A percentile compares a stretch with the other conserved stretches of the same genome.
Conservation (phyloP, 2,329 filamentous ascomycete species). For the Akanthomyces lecanii region DNA sequence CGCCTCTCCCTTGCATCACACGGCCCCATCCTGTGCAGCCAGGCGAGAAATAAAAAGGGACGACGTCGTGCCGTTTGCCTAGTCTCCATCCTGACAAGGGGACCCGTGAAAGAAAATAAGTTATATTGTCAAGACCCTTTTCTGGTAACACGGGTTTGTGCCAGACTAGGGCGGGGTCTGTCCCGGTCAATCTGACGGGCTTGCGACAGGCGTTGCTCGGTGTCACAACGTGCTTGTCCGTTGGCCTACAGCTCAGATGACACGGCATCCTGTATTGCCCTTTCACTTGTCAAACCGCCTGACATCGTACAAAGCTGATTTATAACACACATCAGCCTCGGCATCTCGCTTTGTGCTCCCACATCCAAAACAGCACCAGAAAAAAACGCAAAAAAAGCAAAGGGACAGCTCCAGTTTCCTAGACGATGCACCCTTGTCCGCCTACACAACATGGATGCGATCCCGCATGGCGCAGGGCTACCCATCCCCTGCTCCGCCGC, state of each 20-base stretch:
- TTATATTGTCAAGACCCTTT: background rate
- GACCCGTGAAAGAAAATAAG: no score
- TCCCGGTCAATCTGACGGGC: slow-evolving; percentile 10
- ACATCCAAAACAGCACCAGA: background rate
- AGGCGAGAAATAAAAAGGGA: no score
- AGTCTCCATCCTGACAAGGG: no score
- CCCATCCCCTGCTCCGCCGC: slow-evolving; percentile 1
- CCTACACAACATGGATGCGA: slow-evolving; percentile 4
- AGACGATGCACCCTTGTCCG: slow-evolving; percentile 2
- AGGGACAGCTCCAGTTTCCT: background rate
- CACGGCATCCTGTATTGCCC: background rate
- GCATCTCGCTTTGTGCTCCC: background rate
- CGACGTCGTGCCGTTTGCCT: no score
- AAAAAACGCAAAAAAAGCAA: background rate
- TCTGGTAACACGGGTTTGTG: background rate
- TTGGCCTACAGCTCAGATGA: background rate
- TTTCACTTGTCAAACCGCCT: background rate
- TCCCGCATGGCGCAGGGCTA: slow-evolving; percentile 2
- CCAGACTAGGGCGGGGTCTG: no score
- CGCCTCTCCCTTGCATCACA: no score
- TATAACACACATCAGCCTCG: background rate
- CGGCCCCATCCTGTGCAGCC: no score
- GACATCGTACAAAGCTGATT: no score
- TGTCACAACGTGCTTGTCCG: background rate
- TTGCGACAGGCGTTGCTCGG: background rate